Conservation (phyloP, 805 yeast species). For the Candida bentonensis region DNA sequence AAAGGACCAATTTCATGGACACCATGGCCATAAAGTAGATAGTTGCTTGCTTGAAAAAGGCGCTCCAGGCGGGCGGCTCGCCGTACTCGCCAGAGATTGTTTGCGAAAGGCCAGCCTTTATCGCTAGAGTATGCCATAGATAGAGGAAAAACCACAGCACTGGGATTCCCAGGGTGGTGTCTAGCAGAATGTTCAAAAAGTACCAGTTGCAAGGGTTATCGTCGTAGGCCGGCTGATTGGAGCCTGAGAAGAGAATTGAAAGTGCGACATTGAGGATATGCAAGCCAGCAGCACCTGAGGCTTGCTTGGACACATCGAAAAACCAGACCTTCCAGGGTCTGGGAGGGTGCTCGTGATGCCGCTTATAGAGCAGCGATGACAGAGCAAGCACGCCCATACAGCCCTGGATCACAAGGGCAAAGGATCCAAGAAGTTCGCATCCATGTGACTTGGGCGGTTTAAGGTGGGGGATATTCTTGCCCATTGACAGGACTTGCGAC, state of each 20-base stretch:
- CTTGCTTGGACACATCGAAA: slow-evolving; percentile 81
- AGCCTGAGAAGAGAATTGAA: slow-evolving; percentile 37
- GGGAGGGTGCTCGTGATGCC: slow-evolving; percentile 69
- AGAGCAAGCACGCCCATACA: slow-evolving; percentile 66
- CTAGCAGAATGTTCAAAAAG: slow-evolving; percentile 73
- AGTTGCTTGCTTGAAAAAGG: slow-evolving; percentile 56
- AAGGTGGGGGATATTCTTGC: too few relatives aligned
- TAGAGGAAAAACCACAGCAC: slow-evolving; percentile 45
- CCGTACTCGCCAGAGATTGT: slow-evolving; percentile 50
- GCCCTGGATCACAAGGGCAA: slow-evolving; percentile 66
- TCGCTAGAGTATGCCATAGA: slow-evolving; percentile 27
- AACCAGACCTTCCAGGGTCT: slow-evolving; percentile 84
- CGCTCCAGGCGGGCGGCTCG: slow-evolving; percentile 43
- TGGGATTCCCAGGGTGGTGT: slow-evolving; percentile 89
- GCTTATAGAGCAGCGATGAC: slow-evolving; percentile 56
- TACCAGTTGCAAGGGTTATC: slow-evolving; percentile 90
- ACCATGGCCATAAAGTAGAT: slow-evolving; percentile 53
- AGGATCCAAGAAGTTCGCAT: slow-evolving; percentile 71
- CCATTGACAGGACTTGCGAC: too few relatives aligned
- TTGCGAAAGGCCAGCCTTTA: slow-evolving; percentile 27
- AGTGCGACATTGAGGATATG: slow-evolving; percentile 65
- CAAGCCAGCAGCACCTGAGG: slow-evolving; percentile 73
- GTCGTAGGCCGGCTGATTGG: slow-evolving; percentile 23
- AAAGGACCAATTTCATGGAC: slow-evolving; percentile 48
- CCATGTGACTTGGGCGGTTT: slow-evolving; percentile 4